Evolutionary conservation across 805 yeast species (phyloP).

Genomic region (Wickerhamiella galacta): DNA sequence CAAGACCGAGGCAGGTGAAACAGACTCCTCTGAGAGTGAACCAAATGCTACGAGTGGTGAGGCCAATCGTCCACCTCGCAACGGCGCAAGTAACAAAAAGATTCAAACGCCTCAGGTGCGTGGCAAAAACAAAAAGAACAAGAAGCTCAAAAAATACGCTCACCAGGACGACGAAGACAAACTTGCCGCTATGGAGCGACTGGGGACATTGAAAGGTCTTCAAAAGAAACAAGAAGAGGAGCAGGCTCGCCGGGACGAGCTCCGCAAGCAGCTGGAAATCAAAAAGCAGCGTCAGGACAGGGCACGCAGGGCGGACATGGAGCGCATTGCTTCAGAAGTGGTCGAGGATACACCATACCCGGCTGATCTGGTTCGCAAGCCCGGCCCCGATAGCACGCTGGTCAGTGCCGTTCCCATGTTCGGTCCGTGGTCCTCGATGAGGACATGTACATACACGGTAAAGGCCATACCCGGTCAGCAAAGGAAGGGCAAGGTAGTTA

Average conservation of each 20-base stretch:
- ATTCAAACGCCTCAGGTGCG: too few relatives aligned
- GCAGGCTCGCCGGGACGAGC: constrained; percentile 22
- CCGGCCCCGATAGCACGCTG: constrained; percentile 32
- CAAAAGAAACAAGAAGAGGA: constrained; percentile 24
- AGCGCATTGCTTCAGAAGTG: constrained; percentile 27
- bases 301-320: constrained; percentile 30
- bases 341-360: constrained; percentile 26
- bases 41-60: not conserved
- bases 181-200: constrained; percentile 50
- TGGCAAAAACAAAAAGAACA: constrained; percentile 78
- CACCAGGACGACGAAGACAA: constrained; percentile 90
- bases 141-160: constrained; percentile 65
- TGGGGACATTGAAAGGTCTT: constrained; percentile 63
- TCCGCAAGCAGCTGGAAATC: constrained; percentile 22
- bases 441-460: constrained; percentile 60
- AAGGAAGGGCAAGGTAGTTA: constrained; percentile 76
- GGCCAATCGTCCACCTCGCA: too few relatives aligned
- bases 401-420: constrained; percentile 64
- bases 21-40: not conserved
- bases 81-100: too few relatives aligned
- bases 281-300: constrained; percentile 25
- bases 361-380: constrained; percentile 24
- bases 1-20: too few relatives aligned
- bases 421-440: constrained; percentile 81
- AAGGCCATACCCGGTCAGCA: constrained; percentile 65